Percentiles rank a stretch among this genome's conserved stretches.
phyloP scores from a whole-genome alignment of 495 filamentous ascomycete species.

The Halenospora varia region DNA sequence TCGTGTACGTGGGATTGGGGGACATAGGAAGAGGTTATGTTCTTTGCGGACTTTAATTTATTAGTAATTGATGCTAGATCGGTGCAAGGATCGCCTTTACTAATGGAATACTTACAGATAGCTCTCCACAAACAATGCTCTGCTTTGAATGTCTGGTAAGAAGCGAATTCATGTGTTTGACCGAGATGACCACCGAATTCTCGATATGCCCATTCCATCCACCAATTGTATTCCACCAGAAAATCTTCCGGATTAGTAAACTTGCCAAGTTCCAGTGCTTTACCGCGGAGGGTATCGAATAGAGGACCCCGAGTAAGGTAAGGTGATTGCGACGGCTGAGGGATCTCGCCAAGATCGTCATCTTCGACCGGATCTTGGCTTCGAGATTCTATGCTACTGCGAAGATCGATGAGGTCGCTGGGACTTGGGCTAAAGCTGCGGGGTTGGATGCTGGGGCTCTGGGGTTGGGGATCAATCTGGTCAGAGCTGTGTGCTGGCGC shows the following conservation, averaged over 20 bases:
- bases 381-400: neutral
- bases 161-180: neutral
- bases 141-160: neutral
- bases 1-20: neutral
- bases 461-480: neutral
- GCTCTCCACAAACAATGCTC: neutral
- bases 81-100: neutral
- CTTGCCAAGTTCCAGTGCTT: neutral
- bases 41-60: neutral
- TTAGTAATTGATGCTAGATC: neutral
- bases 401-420: neutral
- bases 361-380: too few relatives aligned
- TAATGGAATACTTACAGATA: neutral
- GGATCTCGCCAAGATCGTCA: neutral
- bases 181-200: neutral
- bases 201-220: neutral
- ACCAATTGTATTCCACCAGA: neutral
- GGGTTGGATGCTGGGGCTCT: neutral
- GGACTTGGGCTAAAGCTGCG: neutral
- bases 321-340: neutral
- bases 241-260: neutral
- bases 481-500: neutral
- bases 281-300: neutral
- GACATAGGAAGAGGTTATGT: neutral
- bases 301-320: neutral